A percentile compares a stretch with the other conserved stretches of the same genome.
These are phyloP conservation scores for Trypanosoma mega DNA, from an alignment of 208 protist genomes.

Conservation along the genomic window DNA sequence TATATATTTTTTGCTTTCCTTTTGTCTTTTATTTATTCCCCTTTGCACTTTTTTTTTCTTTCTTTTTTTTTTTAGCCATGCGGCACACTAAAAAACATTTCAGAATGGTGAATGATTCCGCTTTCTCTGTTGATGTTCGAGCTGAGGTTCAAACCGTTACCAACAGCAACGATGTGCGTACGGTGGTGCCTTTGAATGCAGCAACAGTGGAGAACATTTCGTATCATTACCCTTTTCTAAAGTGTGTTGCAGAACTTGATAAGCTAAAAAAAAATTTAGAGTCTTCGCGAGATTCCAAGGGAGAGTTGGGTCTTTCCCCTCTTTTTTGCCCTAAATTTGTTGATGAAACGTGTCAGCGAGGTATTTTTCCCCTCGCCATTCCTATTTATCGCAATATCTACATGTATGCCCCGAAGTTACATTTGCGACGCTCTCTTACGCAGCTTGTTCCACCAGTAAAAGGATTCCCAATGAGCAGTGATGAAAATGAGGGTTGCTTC, in stretches of 20 bases:
- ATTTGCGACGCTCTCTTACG: constrained; percentile 41
- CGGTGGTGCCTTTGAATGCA: constrained; percentile 24
- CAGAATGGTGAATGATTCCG: background rate
- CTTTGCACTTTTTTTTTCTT: background rate
- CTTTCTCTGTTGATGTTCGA: constrained; percentile 22
- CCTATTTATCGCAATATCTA: constrained; percentile 26
- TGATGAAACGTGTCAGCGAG: constrained; percentile 62
- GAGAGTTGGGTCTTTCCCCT: constrained; percentile 67
- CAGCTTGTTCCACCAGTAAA: constrained; percentile 21
- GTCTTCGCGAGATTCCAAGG: background rate
- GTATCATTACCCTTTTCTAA: constrained; percentile 29
- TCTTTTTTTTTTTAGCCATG: constrained; percentile 6
- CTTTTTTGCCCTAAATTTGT: constrained; percentile 69
- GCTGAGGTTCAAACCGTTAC: constrained; percentile 34
- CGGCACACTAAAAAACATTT: constrained; percentile 27
- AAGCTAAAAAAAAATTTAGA: constrained; percentile 29
- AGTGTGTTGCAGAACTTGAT: constrained; percentile 41
- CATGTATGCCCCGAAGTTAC: constrained; percentile 74
- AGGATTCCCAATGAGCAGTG: constrained; percentile 35
- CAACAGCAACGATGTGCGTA: constrained; percentile 27
- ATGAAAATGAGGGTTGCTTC: constrained; percentile 30
- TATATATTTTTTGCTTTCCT: background rate
- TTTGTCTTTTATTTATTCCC: background rate
- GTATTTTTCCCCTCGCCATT: constrained; percentile 73
- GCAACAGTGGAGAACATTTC: constrained; percentile 33